These are phyloP conservation scores for Trichoderma koningiopsis DNA, from an alignment of 2,329 filamentous ascomycete genomes.

Conservation along the genomic window DNA sequence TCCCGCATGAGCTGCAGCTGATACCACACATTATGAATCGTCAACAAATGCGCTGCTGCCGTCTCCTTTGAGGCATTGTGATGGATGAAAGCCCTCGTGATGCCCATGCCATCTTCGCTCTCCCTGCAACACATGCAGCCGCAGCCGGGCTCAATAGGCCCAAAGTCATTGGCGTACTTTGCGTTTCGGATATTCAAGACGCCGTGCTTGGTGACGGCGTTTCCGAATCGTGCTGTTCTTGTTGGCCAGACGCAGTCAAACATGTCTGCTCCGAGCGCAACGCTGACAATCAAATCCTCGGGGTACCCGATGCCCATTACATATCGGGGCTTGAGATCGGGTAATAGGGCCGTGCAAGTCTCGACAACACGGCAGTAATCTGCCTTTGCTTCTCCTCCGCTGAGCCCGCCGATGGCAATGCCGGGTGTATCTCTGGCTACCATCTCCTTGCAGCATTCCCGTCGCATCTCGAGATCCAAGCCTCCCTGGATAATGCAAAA, in stretches of 20 bases:
- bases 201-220: slow-evolving; percentile 80
- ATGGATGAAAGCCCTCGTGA: slow-evolving; percentile 87
- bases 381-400: slow-evolving; percentile 90
- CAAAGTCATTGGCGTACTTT: slow-evolving; percentile 76
- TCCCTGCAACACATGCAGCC: slow-evolving; percentile 75
- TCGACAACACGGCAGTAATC: slow-evolving; percentile 90
- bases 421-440: slow-evolving; percentile 87
- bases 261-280: slow-evolving; percentile 96
- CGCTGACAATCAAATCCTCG: slow-evolving; percentile 90
- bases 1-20: slow-evolving; percentile 80
- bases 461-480: slow-evolving; percentile 81
- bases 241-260: slow-evolving; percentile 99
- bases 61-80: slow-evolving; percentile 95
- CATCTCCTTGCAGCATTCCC: slow-evolving; percentile 85
- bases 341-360: slow-evolving; percentile 81
- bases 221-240: slow-evolving; percentile 91
- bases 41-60: slow-evolving; percentile 79
- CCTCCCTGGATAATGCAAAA: slow-evolving; percentile 99
- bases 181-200: slow-evolving; percentile 83
- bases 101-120: slow-evolving; percentile 70
- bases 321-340: slow-evolving; percentile 92
- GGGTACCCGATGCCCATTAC: slow-evolving; percentile 99
- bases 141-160: slow-evolving; percentile 81
- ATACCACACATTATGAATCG: slow-evolving; percentile 95
- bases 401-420: slow-evolving; percentile 93